These are phyloP conservation scores for Anaeramoeba flamelloides DNA, from an alignment of 78 protist species.

Conservation along the genomic window DNA sequence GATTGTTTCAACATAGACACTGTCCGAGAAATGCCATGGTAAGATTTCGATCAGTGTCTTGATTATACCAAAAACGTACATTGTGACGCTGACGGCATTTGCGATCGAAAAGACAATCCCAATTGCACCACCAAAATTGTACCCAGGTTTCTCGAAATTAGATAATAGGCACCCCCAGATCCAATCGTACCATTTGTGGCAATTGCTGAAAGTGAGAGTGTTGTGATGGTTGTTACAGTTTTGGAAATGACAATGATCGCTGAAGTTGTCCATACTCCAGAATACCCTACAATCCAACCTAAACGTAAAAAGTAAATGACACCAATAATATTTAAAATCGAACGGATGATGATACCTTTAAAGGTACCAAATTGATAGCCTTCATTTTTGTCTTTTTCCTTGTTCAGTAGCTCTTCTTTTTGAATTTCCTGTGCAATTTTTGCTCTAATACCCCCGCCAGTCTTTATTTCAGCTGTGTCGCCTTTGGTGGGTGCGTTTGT, in stretches of 20 bases:
- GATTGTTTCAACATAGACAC: not conserved
- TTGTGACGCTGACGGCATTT: not conserved
- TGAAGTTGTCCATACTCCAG: conserved; percentile 13
- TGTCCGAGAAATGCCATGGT: not conserved
- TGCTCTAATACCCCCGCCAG: no score
- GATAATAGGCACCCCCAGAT: conserved; percentile 59
- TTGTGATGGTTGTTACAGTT: conserved; percentile 26
- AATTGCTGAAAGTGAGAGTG: conserved; percentile 53
- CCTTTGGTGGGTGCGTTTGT: no score
- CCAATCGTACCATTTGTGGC: conserved; percentile 57
- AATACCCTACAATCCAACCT: conserved; percentile 47
- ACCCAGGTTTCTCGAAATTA: conserved; percentile 45
- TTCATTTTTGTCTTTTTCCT: not conserved
- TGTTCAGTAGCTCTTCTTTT: no score
- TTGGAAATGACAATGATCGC: conserved; percentile 18
- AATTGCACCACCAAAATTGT: not conserved
- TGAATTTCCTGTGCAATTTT: no score
- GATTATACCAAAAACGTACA: not conserved
- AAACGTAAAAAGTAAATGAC: conserved; percentile 31
- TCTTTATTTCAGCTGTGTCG: no score
- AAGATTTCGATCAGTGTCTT: not conserved
- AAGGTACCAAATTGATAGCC: conserved; percentile 5
- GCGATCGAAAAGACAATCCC: not conserved
- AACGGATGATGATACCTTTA: conserved; percentile 13
- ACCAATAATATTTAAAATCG: conserved; percentile 21